Evolutionary conservation across 805 yeast species (phyloP).

Genomic region (Wickerhamiella kazuoi): DNA sequence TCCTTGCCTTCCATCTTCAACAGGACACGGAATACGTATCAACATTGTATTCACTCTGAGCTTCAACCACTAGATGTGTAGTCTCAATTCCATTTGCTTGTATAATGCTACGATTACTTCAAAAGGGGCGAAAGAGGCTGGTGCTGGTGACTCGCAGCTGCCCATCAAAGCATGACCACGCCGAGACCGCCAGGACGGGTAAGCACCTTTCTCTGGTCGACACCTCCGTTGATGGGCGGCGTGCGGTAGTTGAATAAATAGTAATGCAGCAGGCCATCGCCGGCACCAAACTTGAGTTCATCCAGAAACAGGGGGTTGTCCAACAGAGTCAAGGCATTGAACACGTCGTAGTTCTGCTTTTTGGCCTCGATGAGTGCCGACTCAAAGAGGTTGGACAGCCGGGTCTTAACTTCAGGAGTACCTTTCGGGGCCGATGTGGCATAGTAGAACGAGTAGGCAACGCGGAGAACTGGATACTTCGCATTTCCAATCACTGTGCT

Average conservation of each 20-base stretch:
- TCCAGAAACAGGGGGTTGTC: conserved; percentile 75
- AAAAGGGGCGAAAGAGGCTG: no score
- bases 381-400: conserved; percentile 43
- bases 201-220: conserved; percentile 36
- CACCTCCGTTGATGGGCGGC: conserved; percentile 66
- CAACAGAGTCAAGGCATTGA: conserved; percentile 81
- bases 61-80: neutral
- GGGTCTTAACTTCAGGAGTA: conserved; percentile 27
- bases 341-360: conserved; percentile 58
- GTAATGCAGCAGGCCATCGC: conserved; percentile 83
- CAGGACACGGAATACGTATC: no score
- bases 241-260: conserved; percentile 83
- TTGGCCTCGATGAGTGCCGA: conserved; percentile 70
- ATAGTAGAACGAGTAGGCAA: conserved; percentile 83
- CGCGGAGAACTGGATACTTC: conserved; percentile 48
- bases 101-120: no score
- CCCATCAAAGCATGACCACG: conserved; percentile 53
- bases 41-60: neutral
- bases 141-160: no score
- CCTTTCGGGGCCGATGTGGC: conserved; percentile 39
- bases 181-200: conserved; percentile 67
- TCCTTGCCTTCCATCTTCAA: no score
- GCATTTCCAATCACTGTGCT: conserved; percentile 57
- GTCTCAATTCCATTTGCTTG: neutral
- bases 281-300: conserved; percentile 73